Base-by-base conservation (phyloP, 2,329 filamentous ascomycete genomes). In the Cladosporium sp. region DNA sequence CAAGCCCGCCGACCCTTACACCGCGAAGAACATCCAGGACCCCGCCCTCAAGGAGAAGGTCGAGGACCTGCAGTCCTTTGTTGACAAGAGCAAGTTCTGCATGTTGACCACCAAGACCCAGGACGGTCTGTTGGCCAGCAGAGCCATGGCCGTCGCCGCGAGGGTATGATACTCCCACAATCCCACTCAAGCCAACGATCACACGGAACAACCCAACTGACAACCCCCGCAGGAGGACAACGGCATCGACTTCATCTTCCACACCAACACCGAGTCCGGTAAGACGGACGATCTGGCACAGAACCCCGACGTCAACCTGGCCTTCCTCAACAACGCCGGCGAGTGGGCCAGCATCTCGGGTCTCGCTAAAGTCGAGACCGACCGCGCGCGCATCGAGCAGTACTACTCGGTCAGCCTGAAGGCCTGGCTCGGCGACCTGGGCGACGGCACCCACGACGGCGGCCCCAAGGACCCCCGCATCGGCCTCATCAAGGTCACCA, bases 291-390 rank as follows among this genome's bases (percentile, higher is more conserved):
- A 95, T 64, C 78, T 95, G 37, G 76, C 80, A 51, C 74, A 76
- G 51, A 84, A 95, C 68, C 74, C 84, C 0, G 80, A 88, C 59
- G 79, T 90, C 73, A 95, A 95, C 73, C 78, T 95, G 57, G 81
- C 85, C 42, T 95, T 95, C 76, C 77, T 92, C 59, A 61, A 67
- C 56, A 69, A 70, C 57, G 80, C 81, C 2, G 88, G 89, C 59
- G 84, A 92, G 68, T 96, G 90, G 90, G 89, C 89, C 1, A 93
- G 88, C 2, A 75, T 95, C 55, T 86, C 86, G n/a, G 90, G 90
- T 44, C 77, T 75, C 1, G 84, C 88, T 1, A 73, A 72, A 20
- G 77, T 95, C 59, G 74, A 86, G 61, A 86, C 85, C 12, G 85
- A 92, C 64, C 82, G 84, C 18, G 74, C 73, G 2, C 70, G 81